Evolutionary conservation across 2,329 filamentous ascomycete species (phyloP).

Genomic region (Acrodontium crateriforme): DNA sequence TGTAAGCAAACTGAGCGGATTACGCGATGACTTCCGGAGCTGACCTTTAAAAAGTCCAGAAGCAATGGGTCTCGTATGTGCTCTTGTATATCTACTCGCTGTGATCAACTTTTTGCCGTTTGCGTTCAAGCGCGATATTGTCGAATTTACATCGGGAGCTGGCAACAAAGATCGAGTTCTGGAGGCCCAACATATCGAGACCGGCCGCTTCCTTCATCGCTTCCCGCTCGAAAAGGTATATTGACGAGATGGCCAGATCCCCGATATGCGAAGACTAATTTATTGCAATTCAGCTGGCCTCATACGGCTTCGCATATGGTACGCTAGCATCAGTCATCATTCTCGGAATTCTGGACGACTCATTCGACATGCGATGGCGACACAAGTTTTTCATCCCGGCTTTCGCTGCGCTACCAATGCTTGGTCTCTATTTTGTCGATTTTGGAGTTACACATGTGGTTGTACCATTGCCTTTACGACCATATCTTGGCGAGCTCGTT

Average conservation of each 20-base stretch:
- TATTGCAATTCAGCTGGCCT: constrained; percentile 66
- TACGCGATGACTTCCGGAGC: constrained; percentile 4
- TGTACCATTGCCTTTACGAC: constrained; percentile 71
- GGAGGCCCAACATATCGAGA: constrained; percentile 58
- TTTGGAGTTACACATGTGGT: constrained; percentile 95
- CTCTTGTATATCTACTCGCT: constrained; percentile 77
- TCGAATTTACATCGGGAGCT: constrained; percentile 83
- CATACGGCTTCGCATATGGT: constrained; percentile 85
- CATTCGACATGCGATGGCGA: constrained; percentile 96
- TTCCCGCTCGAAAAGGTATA: constrained; percentile 88
- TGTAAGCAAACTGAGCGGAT: constrained; percentile 38
- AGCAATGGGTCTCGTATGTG: constrained; percentile 89
- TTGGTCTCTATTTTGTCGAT: constrained; percentile 96
- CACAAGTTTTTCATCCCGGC: constrained; percentile 98
- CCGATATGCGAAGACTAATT: no score
- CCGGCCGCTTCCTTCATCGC: constrained; percentile 71
- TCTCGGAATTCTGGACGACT: constrained; percentile 84
- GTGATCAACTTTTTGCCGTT: constrained; percentile 92
- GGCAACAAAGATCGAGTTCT: constrained; percentile 80
- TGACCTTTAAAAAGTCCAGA: constrained; percentile 49
- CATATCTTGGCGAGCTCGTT: constrained; percentile 71
- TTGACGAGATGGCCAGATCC: constrained; percentile 8
- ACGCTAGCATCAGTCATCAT: constrained; percentile 83
- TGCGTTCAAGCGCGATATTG: constrained; percentile 96
- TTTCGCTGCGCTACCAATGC: constrained; percentile 80